A percentile compares a stretch with the other conserved stretches of the same genome.
Conservation (phyloP, 176 grass and related monocot genomes). For the Olyra latifolia region DNA sequence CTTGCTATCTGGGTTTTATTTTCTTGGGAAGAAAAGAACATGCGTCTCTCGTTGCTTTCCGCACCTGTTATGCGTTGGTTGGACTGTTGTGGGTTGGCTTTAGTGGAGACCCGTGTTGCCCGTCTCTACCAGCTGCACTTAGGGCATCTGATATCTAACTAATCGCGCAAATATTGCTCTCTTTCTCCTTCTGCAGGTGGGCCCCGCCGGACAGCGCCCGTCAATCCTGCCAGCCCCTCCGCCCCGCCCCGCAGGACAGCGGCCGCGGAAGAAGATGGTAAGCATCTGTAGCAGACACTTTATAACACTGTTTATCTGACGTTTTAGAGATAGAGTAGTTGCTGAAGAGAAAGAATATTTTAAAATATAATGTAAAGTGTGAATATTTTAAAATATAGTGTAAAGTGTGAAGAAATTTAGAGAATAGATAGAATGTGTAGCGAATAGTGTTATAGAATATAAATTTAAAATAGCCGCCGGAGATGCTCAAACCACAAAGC, state of each 20-base stretch:
- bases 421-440: too few relatives aligned
- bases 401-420: too few relatives aligned
- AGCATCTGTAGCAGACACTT: too few relatives aligned
- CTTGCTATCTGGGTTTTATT: not conserved
- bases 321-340: too few relatives aligned
- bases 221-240: slow-evolving; percentile 39
- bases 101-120: not conserved
- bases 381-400: too few relatives aligned
- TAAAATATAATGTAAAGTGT: too few relatives aligned
- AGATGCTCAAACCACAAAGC: too few relatives aligned
- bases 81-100: not conserved
- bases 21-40: not conserved
- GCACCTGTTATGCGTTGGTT: slow-evolving; percentile 1
- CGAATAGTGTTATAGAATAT: too few relatives aligned
- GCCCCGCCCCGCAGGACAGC: slow-evolving; percentile 35
- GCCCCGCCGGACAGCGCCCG: not conserved
- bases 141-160: not conserved
- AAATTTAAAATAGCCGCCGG: too few relatives aligned
- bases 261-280: slow-evolving; percentile 63
- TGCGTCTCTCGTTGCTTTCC: slow-evolving; percentile 30
- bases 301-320: too few relatives aligned
- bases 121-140: not conserved
- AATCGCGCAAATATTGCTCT: not conserved
- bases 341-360: too few relatives aligned
- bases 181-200: slow-evolving; percentile 6